Conservation (phyloP, 441 rosid genomes). For the Populus hybrid region DNA sequence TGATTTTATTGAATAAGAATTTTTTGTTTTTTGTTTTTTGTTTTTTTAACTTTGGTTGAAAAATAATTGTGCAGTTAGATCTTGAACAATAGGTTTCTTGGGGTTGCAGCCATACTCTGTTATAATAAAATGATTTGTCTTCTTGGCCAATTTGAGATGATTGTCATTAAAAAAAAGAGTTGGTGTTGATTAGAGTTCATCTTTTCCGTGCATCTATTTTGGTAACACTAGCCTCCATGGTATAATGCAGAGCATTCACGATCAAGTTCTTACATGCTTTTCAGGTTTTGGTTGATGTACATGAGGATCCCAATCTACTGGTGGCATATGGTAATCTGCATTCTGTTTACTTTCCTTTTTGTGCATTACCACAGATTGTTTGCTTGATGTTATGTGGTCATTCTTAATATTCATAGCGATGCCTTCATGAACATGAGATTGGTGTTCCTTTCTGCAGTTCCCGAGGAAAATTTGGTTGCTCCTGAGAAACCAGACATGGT, state of each 20-base stretch:
- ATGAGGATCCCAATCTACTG: slow-evolving; percentile 66
- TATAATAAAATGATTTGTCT: background rate
- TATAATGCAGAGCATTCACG: background rate
- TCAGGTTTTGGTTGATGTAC: slow-evolving; percentile 83
- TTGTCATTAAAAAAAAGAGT: background rate
- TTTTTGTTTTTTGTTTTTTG: background rate
- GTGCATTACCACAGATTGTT: background rate
- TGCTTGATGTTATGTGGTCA: background rate
- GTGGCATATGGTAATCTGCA: slow-evolving; percentile 76
- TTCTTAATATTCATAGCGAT: slow-evolving; percentile 9
- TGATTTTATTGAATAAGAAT: background rate
- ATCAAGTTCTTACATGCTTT: slow-evolving; percentile 17
- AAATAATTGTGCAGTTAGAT: background rate
- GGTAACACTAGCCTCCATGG: background rate
- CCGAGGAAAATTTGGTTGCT: slow-evolving; percentile 79
- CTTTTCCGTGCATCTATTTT: background rate
- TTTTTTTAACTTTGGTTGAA: background rate
- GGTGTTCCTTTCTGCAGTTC: slow-evolving; percentile 49
- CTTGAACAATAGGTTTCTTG: background rate
- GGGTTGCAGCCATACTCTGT: background rate
- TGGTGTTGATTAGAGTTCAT: background rate
- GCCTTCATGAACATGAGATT: slow-evolving; percentile 7
- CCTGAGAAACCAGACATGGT: slow-evolving; percentile 65
- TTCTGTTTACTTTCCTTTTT: background rate
- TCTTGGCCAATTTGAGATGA: background rate